Evolutionary conservation across 1,139 yeast species (phyloP).

Genomic region (Scheffersomyces segobiensis): DNA sequence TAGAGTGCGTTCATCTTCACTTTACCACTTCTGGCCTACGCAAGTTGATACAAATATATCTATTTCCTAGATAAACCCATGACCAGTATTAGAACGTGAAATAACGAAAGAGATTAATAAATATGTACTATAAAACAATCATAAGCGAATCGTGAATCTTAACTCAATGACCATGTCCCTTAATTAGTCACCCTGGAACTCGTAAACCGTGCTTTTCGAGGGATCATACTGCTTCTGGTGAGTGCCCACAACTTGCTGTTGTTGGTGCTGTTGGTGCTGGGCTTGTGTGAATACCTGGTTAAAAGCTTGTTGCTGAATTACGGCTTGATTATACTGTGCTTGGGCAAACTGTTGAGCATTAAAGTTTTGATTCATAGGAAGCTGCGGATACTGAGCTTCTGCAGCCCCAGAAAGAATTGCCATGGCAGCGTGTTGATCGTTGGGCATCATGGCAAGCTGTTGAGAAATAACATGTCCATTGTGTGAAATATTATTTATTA

Average conservation of each 20-base stretch:
- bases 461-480: not conserved
- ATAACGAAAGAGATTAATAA: conserved; percentile 11
- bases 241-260: conserved; percentile 8
- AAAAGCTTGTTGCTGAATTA: conserved; percentile 16
- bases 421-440: conserved; percentile 7
- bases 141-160: conserved; percentile 9
- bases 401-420: conserved; percentile 8
- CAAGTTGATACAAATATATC: too few species aligned
- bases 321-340: conserved; percentile 13
- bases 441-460: conserved; percentile 12
- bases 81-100: not conserved
- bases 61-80: not conserved
- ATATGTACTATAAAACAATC: conserved; percentile 4
- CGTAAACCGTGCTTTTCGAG: not conserved
- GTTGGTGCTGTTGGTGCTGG: conserved; percentile 13
- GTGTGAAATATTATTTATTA: not conserved
- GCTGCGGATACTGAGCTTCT: conserved; percentile 5
- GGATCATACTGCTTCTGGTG: conserved; percentile 12
- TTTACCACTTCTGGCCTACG: not conserved
- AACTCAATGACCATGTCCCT: not conserved
- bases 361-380: conserved; percentile 8
- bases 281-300: conserved; percentile 17
- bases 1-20: not conserved
- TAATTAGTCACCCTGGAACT: not conserved
- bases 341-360: conserved; percentile 10